Conservation (phyloP, 371 early-diverging fungal species). For the Mortierella sp. region DNA sequence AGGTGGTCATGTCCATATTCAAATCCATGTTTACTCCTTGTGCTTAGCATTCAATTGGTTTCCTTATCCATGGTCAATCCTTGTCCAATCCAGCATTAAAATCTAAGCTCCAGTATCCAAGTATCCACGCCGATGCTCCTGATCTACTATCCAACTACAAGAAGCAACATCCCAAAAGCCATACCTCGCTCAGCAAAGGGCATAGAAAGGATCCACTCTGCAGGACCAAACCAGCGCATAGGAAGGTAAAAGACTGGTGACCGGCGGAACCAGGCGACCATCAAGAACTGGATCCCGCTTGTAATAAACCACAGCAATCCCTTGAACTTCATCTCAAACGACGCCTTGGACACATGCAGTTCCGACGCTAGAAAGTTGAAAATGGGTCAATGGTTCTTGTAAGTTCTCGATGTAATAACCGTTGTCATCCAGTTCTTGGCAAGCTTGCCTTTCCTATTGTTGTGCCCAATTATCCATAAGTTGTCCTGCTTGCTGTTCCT, state of each 20-base stretch:
- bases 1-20: not conserved
- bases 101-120: not conserved
- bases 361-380: constrained; percentile 64
- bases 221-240: constrained; percentile 87
- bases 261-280: constrained; percentile 79
- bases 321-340: constrained; percentile 85
- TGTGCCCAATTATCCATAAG: not conserved
- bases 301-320: constrained; percentile 78
- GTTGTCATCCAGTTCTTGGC: not conserved
- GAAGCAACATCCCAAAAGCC: not conserved
- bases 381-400: not conserved
- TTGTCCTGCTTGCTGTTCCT: constrained; percentile 11
- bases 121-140: not conserved
- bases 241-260: constrained; percentile 88
- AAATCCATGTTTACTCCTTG: not conserved
- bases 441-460: too few species aligned
- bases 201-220: constrained; percentile 74
- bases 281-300: constrained; percentile 76
- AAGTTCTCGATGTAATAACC: not conserved
- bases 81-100: not conserved
- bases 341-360: constrained; percentile 74
- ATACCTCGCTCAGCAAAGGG: constrained; percentile 87
- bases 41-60: not conserved
- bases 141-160: not conserved
- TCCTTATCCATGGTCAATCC: not conserved